Percentiles rank a stretch among this genome's conserved stretches.
Conservation (phyloP, 2,329 filamentous ascomycete genomes). For the Fusarium sp. region DNA sequence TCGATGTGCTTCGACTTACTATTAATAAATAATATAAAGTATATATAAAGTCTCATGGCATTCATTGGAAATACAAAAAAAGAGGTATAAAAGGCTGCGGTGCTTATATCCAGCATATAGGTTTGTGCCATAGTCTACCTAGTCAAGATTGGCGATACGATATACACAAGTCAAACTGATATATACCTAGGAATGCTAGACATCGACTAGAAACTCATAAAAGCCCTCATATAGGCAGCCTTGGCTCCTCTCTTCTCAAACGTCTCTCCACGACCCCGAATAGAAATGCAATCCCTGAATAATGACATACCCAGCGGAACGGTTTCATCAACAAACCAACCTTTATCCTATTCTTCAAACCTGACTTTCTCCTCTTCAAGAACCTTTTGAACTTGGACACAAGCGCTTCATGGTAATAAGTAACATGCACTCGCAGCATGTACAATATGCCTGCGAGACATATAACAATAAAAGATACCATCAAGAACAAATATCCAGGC, state of each 20-base stretch:
- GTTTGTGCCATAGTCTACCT: neutral
- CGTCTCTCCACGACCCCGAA: no score
- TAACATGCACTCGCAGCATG: neutral
- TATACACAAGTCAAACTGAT: accelerated
- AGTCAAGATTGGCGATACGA: accelerated
- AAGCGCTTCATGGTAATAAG: neutral
- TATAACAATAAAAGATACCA: neutral
- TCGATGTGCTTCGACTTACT: no score
- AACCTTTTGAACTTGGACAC: neutral
- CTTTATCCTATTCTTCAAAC: neutral
- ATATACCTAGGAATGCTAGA: no score
- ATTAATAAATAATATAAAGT: no score
- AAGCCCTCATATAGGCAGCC: neutral
- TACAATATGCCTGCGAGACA: neutral
- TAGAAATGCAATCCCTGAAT: neutral
- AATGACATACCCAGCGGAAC: neutral
- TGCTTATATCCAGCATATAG: neutral
- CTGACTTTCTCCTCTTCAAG: no score
- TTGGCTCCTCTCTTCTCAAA: neutral
- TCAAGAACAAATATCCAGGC: neutral
- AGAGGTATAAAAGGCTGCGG: no score
- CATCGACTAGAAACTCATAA: neutral
- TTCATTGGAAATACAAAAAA: no score
- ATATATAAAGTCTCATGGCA: no score
- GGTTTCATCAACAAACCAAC: neutral